These are phyloP conservation scores for Oehlia diaphana DNA, from an alignment of 192 early-diverging fungal genomes.

Conservation along the genomic window DNA sequence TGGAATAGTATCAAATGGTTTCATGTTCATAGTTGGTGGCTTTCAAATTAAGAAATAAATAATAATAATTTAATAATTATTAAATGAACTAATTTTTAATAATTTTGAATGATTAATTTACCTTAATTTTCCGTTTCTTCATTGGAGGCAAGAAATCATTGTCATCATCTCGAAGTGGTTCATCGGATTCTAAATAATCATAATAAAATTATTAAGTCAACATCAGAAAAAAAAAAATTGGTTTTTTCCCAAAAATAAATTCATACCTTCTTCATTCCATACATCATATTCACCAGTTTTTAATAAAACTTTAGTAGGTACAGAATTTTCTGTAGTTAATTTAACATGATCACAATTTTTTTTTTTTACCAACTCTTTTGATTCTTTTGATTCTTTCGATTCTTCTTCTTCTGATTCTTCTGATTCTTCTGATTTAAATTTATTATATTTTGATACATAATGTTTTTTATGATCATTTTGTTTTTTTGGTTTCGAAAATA, in stretches of 20 bases:
- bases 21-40: conserved; percentile 46
- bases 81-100: not conserved
- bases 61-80: conserved; percentile 20
- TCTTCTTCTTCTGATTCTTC: not conserved
- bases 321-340: not conserved
- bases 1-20: conserved; percentile 49
- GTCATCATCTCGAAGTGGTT: conserved; percentile 17
- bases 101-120: not conserved
- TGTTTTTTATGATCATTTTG: not conserved
- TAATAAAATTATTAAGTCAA: not conserved
- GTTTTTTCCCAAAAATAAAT: not conserved
- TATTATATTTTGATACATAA: not conserved
- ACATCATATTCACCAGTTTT: conserved; percentile 58
- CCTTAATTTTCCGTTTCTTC: conserved; percentile 46
- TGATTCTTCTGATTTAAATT: not conserved
- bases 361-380: too few relatives aligned
- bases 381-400: not conserved
- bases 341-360: too few relatives aligned
- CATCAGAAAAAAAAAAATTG: not conserved
- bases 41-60: conserved; percentile 15
- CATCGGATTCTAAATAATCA: conserved; percentile 15
- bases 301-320: conserved; percentile 35
- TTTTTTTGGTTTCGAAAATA: conserved; percentile 25
- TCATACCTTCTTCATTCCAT: conserved; percentile 49
- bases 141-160: conserved; percentile 49